Conservation (phyloP, 805 yeast genomes). For the Metschnikowia lachancei region DNA sequence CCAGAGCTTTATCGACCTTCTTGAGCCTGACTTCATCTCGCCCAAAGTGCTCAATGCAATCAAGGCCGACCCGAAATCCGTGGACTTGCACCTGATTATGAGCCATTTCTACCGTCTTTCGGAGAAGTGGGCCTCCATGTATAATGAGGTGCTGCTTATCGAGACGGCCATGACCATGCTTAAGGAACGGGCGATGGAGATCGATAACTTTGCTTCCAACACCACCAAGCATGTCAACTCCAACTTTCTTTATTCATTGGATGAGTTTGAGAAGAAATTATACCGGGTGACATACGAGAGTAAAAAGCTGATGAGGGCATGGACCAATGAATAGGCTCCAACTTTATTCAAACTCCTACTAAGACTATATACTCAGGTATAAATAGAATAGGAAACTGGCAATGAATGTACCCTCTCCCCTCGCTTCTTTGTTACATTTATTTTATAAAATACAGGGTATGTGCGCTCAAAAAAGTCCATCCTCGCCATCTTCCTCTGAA, state of each 20-base stretch:
- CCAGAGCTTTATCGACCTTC: conserved; percentile 60
- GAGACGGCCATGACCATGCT: conserved; percentile 52
- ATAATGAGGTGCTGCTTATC: conserved; percentile 61
- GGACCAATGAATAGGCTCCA: conserved; percentile 31
- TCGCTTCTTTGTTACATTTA: not conserved
- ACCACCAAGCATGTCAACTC: conserved; percentile 46
- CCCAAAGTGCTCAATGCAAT: conserved; percentile 74
- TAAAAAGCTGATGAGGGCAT: conserved; percentile 35
- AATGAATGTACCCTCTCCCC: too few species aligned
- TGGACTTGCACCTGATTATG: conserved; percentile 65
- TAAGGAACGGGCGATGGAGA: conserved; percentile 62
- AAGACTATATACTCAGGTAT: too few species aligned
- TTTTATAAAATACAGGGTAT: not conserved
- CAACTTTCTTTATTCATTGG: conserved; percentile 63
- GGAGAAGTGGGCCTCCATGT: conserved; percentile 74
- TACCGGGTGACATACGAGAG: conserved; percentile 54
- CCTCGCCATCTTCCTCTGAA: conserved; percentile 36
- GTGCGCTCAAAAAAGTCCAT: conserved; percentile 15
- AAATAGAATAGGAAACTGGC: too few species aligned
- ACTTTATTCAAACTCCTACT: too few species aligned
- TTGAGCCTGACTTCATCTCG: conserved; percentile 69
- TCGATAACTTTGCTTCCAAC: conserved; percentile 67
- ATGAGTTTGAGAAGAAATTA: conserved; percentile 68
- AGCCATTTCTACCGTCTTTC: conserved; percentile 69
- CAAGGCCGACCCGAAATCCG: conserved; percentile 60